Evolutionary conservation across 768 basidiomycete species (phyloP).

Genomic region (Rhodocollybia butyracea): DNA sequence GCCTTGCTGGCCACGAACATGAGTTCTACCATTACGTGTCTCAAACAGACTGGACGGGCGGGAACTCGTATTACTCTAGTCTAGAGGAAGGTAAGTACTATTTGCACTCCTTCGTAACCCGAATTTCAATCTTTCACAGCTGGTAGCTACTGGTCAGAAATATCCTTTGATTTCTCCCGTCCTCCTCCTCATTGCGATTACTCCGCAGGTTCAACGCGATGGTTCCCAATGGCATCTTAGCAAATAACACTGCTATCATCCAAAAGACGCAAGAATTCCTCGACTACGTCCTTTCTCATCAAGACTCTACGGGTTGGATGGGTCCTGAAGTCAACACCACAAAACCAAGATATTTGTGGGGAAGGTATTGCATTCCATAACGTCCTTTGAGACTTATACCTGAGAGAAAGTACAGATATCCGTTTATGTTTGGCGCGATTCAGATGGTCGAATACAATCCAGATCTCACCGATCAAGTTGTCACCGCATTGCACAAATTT

Average conservation of each 20-base stretch:
- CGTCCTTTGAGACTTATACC: too few relatives aligned
- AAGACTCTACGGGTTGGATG: constrained; percentile 53
- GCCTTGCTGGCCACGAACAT: constrained; percentile 41
- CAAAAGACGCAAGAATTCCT: constrained; percentile 45
- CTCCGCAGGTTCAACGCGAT: constrained; percentile 31
- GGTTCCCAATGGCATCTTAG: constrained; percentile 49
- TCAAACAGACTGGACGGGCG: constrained; percentile 41
- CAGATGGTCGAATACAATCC: constrained; percentile 51
- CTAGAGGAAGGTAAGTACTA: constrained; percentile 37
- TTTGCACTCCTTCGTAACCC: neutral
- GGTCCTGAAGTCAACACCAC: constrained; percentile 52
- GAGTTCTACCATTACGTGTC: constrained; percentile 40
- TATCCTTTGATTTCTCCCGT: too few relatives aligned
- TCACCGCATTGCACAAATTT: constrained; percentile 50
- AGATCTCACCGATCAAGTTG: constrained; percentile 39
- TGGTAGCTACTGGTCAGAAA: constrained; percentile 60
- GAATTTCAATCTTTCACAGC: constrained; percentile 28
- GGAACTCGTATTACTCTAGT: constrained; percentile 35
- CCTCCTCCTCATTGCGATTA: neutral
- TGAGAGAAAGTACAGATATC: constrained; percentile 33
- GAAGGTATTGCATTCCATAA: too few relatives aligned
- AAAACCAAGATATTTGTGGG: constrained; percentile 54
- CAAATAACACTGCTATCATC: constrained; percentile 42
- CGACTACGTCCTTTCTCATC: constrained; percentile 46
- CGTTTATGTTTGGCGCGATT: constrained; percentile 57